Evolutionary conservation across 2,329 filamentous ascomycete genomes (phyloP).

Genomic region (Pseudodiploospora longispora): DNA sequence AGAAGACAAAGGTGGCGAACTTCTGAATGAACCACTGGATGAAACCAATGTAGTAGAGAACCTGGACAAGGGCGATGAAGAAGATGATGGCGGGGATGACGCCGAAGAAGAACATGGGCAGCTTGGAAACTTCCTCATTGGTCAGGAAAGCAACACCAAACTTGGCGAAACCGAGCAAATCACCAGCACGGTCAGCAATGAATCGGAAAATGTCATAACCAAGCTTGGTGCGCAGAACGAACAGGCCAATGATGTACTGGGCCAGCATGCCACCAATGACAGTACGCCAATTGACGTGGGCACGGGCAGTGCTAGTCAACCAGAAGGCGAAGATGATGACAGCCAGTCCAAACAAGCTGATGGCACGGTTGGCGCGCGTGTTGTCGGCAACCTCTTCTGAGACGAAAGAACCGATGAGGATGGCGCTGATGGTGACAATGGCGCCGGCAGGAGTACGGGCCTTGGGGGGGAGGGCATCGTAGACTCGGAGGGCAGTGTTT

Average conservation of each 20-base stretch:
- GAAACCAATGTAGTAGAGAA: conserved; percentile 72
- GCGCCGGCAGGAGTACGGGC: conserved; percentile 57
- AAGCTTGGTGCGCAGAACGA: conserved; percentile 71
- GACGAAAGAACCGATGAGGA: conserved; percentile 71
- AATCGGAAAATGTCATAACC: conserved; percentile 92
- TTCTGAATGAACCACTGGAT: conserved; percentile 87
- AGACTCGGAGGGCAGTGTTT: conserved; percentile 51
- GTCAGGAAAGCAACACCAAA: conserved; percentile 66
- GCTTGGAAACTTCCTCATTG: conserved; percentile 31
- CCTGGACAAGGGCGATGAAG: conserved; percentile 87
- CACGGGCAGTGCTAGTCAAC: conserved; percentile 62
- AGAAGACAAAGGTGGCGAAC: conserved; percentile 87
- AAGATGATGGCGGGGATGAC: conserved; percentile 93
- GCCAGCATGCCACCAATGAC: conserved; percentile 83
- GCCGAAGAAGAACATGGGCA: conserved; percentile 62
- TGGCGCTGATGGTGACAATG: conserved; percentile 56
- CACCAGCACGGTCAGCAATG: conserved; percentile 65
- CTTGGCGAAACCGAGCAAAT: conserved; percentile 67
- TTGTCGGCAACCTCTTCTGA: conserved; percentile 67
- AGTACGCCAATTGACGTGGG: conserved; percentile 60
- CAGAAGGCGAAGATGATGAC: conserved; percentile 64
- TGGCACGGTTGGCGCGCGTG: conserved; percentile 68
- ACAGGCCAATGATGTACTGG: conserved; percentile 82
- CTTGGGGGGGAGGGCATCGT: conserved; percentile 57
- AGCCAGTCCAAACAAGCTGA: conserved; percentile 70